Evolutionary conservation across 1,284 basidiomycete species (phyloP).

Genomic region (Ganoderma sinense): DNA sequence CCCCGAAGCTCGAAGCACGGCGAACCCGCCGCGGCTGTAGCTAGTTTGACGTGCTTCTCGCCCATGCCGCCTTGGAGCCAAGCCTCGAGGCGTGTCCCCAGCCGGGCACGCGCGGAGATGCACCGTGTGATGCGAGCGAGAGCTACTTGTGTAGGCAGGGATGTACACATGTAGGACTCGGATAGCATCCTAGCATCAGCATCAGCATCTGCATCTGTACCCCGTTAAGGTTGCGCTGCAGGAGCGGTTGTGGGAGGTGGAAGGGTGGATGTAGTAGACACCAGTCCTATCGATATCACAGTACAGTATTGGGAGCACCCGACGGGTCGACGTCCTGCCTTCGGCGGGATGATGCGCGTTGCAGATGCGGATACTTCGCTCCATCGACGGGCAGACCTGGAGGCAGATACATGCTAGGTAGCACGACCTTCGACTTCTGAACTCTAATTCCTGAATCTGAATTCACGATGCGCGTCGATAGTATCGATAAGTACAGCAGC

Average conservation of each 20-base stretch:
- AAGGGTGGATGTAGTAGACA: not conserved
- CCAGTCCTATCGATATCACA: too few species aligned
- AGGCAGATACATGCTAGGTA: not conserved
- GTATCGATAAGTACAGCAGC: not conserved
- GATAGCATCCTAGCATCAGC: not conserved
- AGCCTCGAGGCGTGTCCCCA: too few species aligned
- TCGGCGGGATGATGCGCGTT: not conserved
- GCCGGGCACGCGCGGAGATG: not conserved
- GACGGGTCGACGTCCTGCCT: not conserved
- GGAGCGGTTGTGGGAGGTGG: too few species aligned
- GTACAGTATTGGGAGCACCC: not conserved
- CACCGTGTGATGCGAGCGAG: not conserved
- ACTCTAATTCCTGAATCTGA: not conserved
- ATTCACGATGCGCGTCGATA: not conserved
- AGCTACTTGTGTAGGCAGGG: too few species aligned
- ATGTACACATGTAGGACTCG: too few species aligned
- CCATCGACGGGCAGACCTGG: not conserved
- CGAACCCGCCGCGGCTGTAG: constrained; percentile 8
- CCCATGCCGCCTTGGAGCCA: not conserved
- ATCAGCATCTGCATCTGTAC: not conserved
- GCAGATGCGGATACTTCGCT: not conserved
- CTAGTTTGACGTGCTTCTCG: constrained; percentile 8
- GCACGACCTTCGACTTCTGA: not conserved
- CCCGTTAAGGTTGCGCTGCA: too few species aligned
- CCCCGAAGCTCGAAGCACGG: not conserved